Evolutionary conservation across 75 land plant species (phyloP).

Genomic region (Sequoiadendron giganteum): DNA sequence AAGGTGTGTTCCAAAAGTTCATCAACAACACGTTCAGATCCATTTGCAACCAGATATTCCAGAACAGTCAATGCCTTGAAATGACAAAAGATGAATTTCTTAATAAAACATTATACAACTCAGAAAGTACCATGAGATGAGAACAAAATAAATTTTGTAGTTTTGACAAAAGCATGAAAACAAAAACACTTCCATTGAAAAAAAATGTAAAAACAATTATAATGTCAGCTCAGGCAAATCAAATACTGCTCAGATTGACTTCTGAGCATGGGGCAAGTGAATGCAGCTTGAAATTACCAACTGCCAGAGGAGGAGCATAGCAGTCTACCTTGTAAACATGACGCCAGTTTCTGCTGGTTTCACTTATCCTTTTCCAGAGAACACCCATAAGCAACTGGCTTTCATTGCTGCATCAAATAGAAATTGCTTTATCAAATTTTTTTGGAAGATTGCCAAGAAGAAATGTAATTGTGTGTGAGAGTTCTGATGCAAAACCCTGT

Average conservation of each 20-base stretch:
- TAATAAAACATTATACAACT: slow-evolving; percentile 2
- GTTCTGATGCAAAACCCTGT: neutral
- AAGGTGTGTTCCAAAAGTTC: slow-evolving; percentile 28
- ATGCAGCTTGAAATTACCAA: neutral
- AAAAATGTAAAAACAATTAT: neutral
- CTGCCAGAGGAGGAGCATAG: neutral
- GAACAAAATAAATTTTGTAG: neutral
- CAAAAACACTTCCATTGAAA: neutral
- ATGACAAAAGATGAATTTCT: neutral
- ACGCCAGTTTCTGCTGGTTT: slow-evolving; percentile 80
- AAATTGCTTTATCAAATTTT: neutral
- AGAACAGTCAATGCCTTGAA: slow-evolving; percentile 72
- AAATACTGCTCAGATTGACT: neutral
- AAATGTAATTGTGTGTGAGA: neutral
- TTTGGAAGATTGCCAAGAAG: neutral
- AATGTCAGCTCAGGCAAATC: neutral
- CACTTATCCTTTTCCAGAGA: slow-evolving; percentile 71
- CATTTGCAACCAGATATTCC: slow-evolving; percentile 50
- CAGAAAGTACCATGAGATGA: neutral
- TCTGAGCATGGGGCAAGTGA: neutral
- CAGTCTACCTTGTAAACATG: slow-evolving; percentile 84
- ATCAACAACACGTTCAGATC: slow-evolving; percentile 32
- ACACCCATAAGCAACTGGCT: slow-evolving; percentile 77
- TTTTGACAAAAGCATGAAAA: neutral
- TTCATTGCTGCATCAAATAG: slow-evolving; percentile 57